A percentile compares a stretch with the other conserved stretches of the same genome.
Evolutionary conservation across 768 basidiomycete species (phyloP).

Genomic region (Paxillus involutus): DNA sequence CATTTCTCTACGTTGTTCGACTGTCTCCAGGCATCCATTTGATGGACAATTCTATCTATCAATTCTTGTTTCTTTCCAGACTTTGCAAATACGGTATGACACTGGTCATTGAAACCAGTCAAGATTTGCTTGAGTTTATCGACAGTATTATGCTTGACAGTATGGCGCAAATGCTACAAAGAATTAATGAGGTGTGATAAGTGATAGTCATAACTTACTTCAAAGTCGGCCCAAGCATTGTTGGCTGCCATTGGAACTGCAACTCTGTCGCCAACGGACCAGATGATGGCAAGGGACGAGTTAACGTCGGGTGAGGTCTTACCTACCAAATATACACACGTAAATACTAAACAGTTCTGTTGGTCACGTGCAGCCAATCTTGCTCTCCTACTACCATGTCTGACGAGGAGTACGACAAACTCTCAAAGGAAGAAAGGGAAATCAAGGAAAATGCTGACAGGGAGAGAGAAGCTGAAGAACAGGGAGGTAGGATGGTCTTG

Average conservation of each 20-base stretch:
- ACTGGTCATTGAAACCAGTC: slow-evolving; percentile 76
- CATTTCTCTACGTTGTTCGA: slow-evolving; percentile 62
- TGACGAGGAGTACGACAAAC: slow-evolving; percentile 67
- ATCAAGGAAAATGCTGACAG: slow-evolving; percentile 66
- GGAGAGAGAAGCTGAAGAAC: slow-evolving; percentile 73
- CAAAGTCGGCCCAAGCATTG: slow-evolving; percentile 72
- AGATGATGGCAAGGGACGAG: slow-evolving; percentile 12
- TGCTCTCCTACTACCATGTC: slow-evolving; percentile 27
- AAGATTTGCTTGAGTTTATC: slow-evolving; percentile 85
- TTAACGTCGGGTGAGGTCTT: slow-evolving; percentile 15
- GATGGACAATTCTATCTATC: slow-evolving; percentile 67
- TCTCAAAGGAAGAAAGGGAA: slow-evolving; percentile 76
- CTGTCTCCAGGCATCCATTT: slow-evolving; percentile 61
- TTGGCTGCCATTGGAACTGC: slow-evolving; percentile 53
- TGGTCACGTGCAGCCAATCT: slow-evolving; percentile 30
- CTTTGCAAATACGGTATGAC: slow-evolving; percentile 63
- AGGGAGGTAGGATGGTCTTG: slow-evolving; percentile 63
- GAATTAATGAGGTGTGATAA: slow-evolving; percentile 11
- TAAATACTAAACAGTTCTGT: slow-evolving; percentile 18
- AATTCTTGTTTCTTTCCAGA: slow-evolving; percentile 87
- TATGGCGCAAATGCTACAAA: slow-evolving; percentile 65
- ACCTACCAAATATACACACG: slow-evolving; percentile 30
- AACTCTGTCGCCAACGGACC: slow-evolving; percentile 1
- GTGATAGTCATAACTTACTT: slow-evolving; percentile 44
- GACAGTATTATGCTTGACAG: slow-evolving; percentile 76